Conservation (phyloP, 169 alveolate genomes). For the Plasmodium billcollinsi region DNA sequence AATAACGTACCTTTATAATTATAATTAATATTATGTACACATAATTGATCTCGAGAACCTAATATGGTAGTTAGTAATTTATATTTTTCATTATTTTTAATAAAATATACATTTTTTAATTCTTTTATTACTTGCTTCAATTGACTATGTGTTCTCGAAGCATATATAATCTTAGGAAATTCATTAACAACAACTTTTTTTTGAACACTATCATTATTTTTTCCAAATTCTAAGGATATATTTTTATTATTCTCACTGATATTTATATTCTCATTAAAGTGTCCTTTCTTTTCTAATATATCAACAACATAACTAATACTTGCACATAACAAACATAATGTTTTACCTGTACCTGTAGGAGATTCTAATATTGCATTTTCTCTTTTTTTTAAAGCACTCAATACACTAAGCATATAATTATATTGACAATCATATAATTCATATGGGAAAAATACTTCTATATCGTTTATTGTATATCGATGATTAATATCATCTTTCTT, state of each 20-base stretch:
- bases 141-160: constrained; percentile 96
- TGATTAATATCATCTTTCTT: constrained; percentile 60
- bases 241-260: constrained; percentile 39
- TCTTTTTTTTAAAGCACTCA: constrained; percentile 80
- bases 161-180: constrained; percentile 87
- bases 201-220: constrained; percentile 42
- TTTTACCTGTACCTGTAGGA: constrained; percentile 99
- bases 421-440: constrained; percentile 89
- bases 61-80: constrained; percentile 87
- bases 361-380: constrained; percentile 95
- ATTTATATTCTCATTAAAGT: constrained; percentile 74
- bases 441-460: constrained; percentile 88
- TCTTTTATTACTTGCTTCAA: constrained; percentile 93
- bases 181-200: constrained; percentile 53
- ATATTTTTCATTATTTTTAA: constrained; percentile 85
- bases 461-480: constrained; percentile 69
- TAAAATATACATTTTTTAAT: constrained; percentile 84
- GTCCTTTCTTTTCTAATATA: constrained; percentile 80
- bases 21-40: constrained; percentile 89
- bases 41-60: constrained; percentile 93
- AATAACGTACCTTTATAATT: constrained; percentile 85
- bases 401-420: constrained; percentile 87
- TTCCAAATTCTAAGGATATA: constrained; percentile 36
- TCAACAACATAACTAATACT: constrained; percentile 88
- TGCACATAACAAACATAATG: constrained; percentile 93